Conservation (phyloP, 495 filamentous ascomycete species). For the Lophium mytilinum region DNA sequence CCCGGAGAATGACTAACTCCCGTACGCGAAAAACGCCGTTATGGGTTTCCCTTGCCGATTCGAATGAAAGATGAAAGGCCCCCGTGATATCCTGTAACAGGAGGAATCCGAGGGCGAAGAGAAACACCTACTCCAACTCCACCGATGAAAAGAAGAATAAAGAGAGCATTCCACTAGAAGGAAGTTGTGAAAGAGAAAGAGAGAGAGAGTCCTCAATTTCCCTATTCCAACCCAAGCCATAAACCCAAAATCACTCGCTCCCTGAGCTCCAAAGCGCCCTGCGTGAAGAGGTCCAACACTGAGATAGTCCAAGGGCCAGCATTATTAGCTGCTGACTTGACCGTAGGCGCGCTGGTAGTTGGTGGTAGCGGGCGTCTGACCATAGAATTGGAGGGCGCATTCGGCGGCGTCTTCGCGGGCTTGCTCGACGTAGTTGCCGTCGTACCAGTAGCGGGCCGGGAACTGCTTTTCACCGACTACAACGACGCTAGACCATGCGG, state of each 20-base stretch:
- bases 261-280: background rate
- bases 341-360: background rate
- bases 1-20: too few relatives aligned
- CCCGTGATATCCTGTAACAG: too few relatives aligned
- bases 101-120: too few relatives aligned
- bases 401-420: constrained; percentile 24
- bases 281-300: too few relatives aligned
- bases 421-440: constrained; percentile 9
- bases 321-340: background rate
- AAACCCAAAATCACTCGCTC: background rate
- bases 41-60: too few relatives aligned
- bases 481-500: constrained; percentile 22
- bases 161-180: background rate
- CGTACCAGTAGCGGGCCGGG: constrained; percentile 22
- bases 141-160: background rate
- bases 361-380: background rate
- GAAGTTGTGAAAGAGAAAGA: background rate
- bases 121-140: too few relatives aligned
- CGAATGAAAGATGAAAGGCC: too few relatives aligned
- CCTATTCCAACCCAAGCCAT: background rate
- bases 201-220: background rate
- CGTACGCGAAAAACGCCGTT: too few relatives aligned
- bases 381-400: constrained; percentile 1
- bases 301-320: background rate
- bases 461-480: constrained; percentile 8